Evolutionary conservation across 2,329 filamentous ascomycete species (phyloP).

Genomic region (Neophaeococcomyces mojaviensis): DNA sequence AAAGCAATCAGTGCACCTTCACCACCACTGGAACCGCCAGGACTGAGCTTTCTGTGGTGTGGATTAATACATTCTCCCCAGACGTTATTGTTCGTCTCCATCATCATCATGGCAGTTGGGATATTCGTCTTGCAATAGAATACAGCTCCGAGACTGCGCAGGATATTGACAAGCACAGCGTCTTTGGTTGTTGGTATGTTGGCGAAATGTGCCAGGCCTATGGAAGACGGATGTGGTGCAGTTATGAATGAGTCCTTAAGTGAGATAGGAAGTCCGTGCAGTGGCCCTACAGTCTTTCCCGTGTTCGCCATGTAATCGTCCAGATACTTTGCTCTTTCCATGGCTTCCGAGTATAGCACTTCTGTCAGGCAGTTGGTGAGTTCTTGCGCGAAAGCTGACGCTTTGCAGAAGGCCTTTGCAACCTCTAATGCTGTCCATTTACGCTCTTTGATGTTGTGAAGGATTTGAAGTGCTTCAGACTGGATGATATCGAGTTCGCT

Average conservation of each 20-base stretch:
- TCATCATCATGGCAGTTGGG: slow-evolving; percentile 43
- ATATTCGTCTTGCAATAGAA: slow-evolving; percentile 49
- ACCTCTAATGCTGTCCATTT: slow-evolving; percentile 48
- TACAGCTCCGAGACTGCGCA: slow-evolving; percentile 39
- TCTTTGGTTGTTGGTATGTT: slow-evolving; percentile 27
- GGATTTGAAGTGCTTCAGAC: slow-evolving; percentile 28
- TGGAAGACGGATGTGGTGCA: slow-evolving; percentile 26
- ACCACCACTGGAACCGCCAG: slow-evolving; percentile 32
- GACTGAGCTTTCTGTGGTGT: slow-evolving; percentile 27
- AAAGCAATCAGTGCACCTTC: slow-evolving; percentile 31
- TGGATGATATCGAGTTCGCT: slow-evolving; percentile 47
- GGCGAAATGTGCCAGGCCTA: slow-evolving; percentile 31
- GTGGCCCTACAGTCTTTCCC: slow-evolving; percentile 48
- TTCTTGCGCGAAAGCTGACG: slow-evolving; percentile 27
- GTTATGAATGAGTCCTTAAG: slow-evolving; percentile 45
- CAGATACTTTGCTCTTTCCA: slow-evolving; percentile 44
- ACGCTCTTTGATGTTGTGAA: slow-evolving; percentile 28
- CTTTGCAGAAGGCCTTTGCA: slow-evolving; percentile 49
- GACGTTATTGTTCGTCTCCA: slow-evolving; percentile 36
- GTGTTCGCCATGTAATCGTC: slow-evolving; percentile 44
- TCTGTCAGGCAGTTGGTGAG: slow-evolving; percentile 53
- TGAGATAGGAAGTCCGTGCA: slow-evolving; percentile 54
- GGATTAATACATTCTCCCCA: slow-evolving; percentile 36
- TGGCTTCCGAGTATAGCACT: slow-evolving; percentile 48
- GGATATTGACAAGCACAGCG: slow-evolving; percentile 30